Base-by-base conservation (phyloP, 176 grass and related monocot genomes). In the Musa beccarii region DNA sequence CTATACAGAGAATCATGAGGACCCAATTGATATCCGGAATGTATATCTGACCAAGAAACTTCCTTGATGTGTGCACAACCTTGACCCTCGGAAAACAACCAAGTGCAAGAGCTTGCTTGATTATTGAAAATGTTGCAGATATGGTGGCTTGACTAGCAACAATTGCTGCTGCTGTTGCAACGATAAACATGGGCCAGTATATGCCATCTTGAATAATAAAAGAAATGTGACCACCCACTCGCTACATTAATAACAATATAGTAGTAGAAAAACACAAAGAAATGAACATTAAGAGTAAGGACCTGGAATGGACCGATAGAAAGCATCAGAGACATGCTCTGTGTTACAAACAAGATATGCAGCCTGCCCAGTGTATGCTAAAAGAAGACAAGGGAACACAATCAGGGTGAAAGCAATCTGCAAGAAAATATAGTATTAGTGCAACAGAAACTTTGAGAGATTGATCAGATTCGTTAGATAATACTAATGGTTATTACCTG, bases 91-190 rank as follows among this genome's bases (percentile, higher is more conserved):
- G 92, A 74, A 96, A 96, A 79, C 93, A 96, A 15, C 93, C 89
- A 20, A 96, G 75, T 22, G 89, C 53, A 54, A 87, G 81, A 55
- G 89, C 86, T 83, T 96, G 93, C 70, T 92, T 91, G 75, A 96
- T 83, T 73, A 96, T 87, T 3, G 89, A 92, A 80, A 82, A 96
- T 29, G 93, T 92, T 73, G 88, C 93, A 8, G 93, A 96, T 76
- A 96, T 96, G 14, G 86, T 96, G 34, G 89, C 93, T 85, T 96
- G 93, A 78, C 93, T 96, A 49, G 89, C 93, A 81, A 96, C 89
- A 80, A 92, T 69, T 43, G 93, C 84, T 59, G 93, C 89, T 74
- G 85, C 81, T 65, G 89, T 92, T 64, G 93, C 87, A 19, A 92
- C 71, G 49, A 96, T 29, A 81, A 96, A 88, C 8, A 76, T 83